Conservation (phyloP, 768 basidiomycete species). For the Rhodotorula sphaerocarpa region DNA sequence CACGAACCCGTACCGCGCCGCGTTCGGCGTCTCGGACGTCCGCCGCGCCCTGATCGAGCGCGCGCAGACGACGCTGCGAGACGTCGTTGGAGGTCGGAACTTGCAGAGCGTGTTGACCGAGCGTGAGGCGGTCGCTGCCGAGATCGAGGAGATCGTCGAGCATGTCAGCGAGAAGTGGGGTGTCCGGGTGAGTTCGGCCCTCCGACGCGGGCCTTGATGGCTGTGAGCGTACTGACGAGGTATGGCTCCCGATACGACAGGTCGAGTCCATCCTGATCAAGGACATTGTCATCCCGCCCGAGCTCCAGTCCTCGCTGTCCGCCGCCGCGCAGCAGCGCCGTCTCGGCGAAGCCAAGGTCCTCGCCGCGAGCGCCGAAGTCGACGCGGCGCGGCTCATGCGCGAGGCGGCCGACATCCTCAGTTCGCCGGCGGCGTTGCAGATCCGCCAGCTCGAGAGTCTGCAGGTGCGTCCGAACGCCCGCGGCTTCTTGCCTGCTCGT, state of each 20-base stretch:
- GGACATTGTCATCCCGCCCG: conserved; percentile 44
- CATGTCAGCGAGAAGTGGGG: conserved; percentile 69
- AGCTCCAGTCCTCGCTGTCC: conserved; percentile 81
- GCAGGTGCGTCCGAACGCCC: too few species aligned
- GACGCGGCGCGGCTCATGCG: conserved; percentile 17
- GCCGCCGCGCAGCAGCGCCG: conserved; percentile 96
- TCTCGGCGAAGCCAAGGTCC: conserved; percentile 92
- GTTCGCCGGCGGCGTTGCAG: conserved; percentile 90
- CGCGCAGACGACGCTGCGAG: conserved; percentile 89
- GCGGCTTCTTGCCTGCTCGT: too few species aligned
- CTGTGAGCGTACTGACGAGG: too few species aligned
- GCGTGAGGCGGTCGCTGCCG: conserved; percentile 89
- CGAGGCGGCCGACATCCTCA: conserved; percentile 17
- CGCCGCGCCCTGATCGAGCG: conserved; percentile 75
- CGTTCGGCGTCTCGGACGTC: conserved; percentile 85
- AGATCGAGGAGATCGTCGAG: conserved; percentile 92
- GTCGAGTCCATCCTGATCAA: conserved; percentile 80
- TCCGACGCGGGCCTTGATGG: too few species aligned
- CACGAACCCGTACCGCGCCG: conserved; percentile 80
- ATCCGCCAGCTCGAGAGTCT: conserved; percentile 93
- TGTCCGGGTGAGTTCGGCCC: conserved; percentile 50
- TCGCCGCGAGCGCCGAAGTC: conserved; percentile 70
- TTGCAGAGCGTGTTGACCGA: conserved; percentile 96
- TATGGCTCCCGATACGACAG: background rate
- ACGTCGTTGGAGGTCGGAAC: conserved; percentile 87